Percentiles rank a stretch among this genome's conserved stretches.
Evolutionary conservation across 164 flowering plant genomes (phyloP).

Genomic region (Magnolia officinalis): DNA sequence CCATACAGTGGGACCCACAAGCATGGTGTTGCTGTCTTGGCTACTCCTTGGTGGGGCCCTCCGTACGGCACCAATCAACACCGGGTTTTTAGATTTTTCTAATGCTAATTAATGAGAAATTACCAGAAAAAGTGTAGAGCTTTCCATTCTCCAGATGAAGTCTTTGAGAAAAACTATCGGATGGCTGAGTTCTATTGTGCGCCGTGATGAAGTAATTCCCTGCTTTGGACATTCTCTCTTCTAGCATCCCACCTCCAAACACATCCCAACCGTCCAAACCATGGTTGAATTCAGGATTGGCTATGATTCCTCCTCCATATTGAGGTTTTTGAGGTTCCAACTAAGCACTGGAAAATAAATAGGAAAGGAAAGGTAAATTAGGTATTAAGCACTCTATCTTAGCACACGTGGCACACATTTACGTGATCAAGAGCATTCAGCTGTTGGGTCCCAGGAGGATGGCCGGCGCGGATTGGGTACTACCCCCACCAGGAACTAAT

Average conservation of each 20-base stretch:
- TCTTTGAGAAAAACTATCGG: conserved; percentile 57
- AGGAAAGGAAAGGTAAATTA: not conserved
- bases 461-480: no score
- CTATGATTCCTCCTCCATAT: conserved; percentile 73
- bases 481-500: no score
- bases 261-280: conserved; percentile 57
- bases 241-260: conserved; percentile 45
- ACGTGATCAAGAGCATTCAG: no score
- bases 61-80: no score
- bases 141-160: conserved; percentile 34
- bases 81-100: no score
- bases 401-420: no score
- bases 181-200: conserved; percentile 32
- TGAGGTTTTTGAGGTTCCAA: conserved; percentile 54
- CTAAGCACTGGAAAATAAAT: conserved; percentile 52
- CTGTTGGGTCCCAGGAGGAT: no score
- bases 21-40: no score
- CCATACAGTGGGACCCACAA: no score
- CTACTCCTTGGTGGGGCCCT: no score
- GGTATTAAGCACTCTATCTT: no score
- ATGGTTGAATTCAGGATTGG: conserved; percentile 55
- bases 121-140: conserved; percentile 70
- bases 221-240: conserved; percentile 19
- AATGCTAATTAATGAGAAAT: no score
- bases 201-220: conserved; percentile 64